Evolutionary conservation across 371 early-diverging fungal species (phyloP), one percentile per base, ranked within the genome.

Genomic region (Rhizopus delemar): DNA sequence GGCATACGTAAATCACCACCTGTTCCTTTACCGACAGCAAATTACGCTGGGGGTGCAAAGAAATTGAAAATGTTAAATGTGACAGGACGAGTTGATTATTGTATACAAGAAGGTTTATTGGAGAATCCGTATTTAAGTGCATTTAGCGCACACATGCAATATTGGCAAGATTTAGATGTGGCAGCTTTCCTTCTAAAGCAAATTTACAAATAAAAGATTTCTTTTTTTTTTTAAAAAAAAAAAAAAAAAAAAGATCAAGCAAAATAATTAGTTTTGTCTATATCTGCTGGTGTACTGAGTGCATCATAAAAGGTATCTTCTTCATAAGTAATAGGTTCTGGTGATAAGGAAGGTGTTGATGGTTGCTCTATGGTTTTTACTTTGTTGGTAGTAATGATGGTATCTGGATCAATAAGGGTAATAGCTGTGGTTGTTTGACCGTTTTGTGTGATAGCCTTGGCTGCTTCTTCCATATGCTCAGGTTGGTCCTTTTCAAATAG

Each of bases 61-160:
- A 56, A 80, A 50, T 52, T 87, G 45, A 71, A 70, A n/a, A 70
- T 71, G 41, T 66, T 92, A 53, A 92, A 92, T 68, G 76, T 75
- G 8, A 81, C 82, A 11, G 91, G 90, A 0, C 78, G 92, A 5
- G 78, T 93, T 2, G 93, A 93, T 64, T 92, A 81, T 70, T 86
- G 82, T 53, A 65, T 93, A 35, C 92, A 91, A 69, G 90, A 91
- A 60, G 90, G 90, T 13, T 66, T 90, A 34, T 71, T 92, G 41
- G 92, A 92, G 63, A 89, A 89, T 56, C 85, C 90, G 7, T 93
- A 93, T 58, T 59, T 92, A 51, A 84, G 82, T 34, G 88, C 91
- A 35, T 75, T 93, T 41, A 85, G 80, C 45, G 88, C 83, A 5
- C 92, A 92, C 70, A 83, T 90, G 77, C 84, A 81, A 29, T 93